Conservation (phyloP, 768 basidiomycete genomes). For the Boletus eberwhitei region DNA sequence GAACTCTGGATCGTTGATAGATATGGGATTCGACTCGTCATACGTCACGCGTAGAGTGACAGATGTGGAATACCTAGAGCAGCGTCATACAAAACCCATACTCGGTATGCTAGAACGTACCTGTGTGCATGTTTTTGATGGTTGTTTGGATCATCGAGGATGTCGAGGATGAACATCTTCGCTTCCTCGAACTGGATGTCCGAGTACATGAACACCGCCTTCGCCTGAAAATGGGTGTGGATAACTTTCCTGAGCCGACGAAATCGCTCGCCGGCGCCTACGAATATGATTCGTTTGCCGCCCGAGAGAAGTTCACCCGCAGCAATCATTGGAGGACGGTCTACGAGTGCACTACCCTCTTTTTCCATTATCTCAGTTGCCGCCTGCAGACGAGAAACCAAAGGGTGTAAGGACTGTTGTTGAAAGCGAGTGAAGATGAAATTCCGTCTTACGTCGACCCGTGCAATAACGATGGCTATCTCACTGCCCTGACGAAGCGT, state of each 20-base stretch:
- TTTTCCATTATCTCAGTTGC: conserved; percentile 62
- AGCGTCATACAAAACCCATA: not conserved
- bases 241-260: conserved; percentile 54
- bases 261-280: conserved; percentile 48
- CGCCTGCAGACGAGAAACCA: conserved; percentile 31
- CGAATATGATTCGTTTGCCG: conserved; percentile 50
- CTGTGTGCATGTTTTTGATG: conserved; percentile 44
- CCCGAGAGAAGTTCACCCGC: conserved; percentile 54
- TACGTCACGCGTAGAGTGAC: conserved; percentile 27
- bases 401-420: too few species aligned
- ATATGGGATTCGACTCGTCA: conserved; percentile 17
- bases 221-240: conserved; percentile 52
- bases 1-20: conserved; percentile 25
- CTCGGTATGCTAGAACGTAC: conserved; percentile 37
- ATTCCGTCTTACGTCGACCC: conserved; percentile 14
- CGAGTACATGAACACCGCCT: conserved; percentile 42
- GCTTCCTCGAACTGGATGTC: conserved; percentile 40
- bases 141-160: conserved; percentile 30
- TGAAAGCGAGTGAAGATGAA: not conserved
- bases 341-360: conserved; percentile 48
- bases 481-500: conserved; percentile 45
- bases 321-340: conserved; percentile 50
- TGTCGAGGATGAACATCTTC: conserved; percentile 20
- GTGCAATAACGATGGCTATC: conserved; percentile 16
- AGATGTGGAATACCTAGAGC: conserved; percentile 26